Base-by-base conservation (phyloP, 2,329 filamentous ascomycete genomes). In the Onygenales sp. region DNA sequence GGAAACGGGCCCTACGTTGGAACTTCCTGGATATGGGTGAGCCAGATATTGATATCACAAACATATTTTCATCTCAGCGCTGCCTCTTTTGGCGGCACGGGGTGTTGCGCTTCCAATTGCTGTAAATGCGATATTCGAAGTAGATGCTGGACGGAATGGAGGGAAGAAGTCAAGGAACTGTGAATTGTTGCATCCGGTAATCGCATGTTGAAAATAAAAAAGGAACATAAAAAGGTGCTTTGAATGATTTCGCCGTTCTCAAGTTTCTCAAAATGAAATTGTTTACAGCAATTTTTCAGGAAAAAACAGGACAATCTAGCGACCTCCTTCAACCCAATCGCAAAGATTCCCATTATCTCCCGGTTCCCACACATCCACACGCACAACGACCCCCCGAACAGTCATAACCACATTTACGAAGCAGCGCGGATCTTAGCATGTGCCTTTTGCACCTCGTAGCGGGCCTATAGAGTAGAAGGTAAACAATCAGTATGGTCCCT, bases 381-480 rank as follows among this genome's bases (percentile, higher is more conserved):
- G 68, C 67, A 68, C 69, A 66, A 70, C 46, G 13, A 34, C 17
- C 33, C 31, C 13, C 45, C 13, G 11, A 47, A 63, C 63, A 63
- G 67, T 62, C 66, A 67, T 62, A 65, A 46, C 31, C 33, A 32
- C 54, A 67, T 70, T 64, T 69, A 74, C 72, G 87, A 88, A 74
- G 87, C 85, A 67, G 87, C 85, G 81, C 87, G 87, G 78, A 95
- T 80, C 84, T 95, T 95, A 73, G 90, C 88, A 73, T 94, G 82
- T 70, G 88, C 86, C 87, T 96, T 97, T 79, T 87, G 87, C 78
- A 95, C 86, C 83, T 96, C 91, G 80, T 94, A 97, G 74, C 91
- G 88, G 75, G 81, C 80, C 82, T 85, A 65, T 51, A 55, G 27
- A 40, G 21, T 4, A n/a, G 13, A 47, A 33, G 2, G 13, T 11